Evolutionary conservation across 2,329 filamentous ascomycete genomes (phyloP).

Genomic region (Amesomyces nigricolor): DNA sequence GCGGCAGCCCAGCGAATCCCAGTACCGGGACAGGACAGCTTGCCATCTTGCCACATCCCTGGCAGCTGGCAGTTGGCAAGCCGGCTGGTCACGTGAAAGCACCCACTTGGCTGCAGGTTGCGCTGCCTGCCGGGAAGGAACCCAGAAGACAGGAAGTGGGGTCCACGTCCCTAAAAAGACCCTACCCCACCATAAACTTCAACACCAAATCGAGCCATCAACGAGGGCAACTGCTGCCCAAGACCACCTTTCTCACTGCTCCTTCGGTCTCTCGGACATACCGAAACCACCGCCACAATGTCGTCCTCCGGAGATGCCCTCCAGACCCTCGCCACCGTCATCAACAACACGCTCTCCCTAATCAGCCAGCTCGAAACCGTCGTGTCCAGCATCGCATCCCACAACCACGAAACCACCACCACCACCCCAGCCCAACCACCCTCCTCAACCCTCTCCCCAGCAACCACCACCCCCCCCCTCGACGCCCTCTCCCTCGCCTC

Average conservation of each 20-base stretch:
- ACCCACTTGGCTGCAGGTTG: not conserved
- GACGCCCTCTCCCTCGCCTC: slow-evolving; percentile 63
- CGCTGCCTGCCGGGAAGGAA: no score
- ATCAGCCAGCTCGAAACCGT: slow-evolving; percentile 32
- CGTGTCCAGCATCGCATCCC: slow-evolving; percentile 37
- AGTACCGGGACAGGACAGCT: slow-evolving; percentile 22
- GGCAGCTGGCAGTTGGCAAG: slow-evolving; percentile 12
- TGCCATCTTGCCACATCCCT: slow-evolving; percentile 19
- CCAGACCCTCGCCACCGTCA: slow-evolving; percentile 23
- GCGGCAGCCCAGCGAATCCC: not conserved
- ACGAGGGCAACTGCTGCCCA: not conserved
- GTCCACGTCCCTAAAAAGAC: not conserved
- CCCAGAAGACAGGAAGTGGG: no score
- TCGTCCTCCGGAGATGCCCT: slow-evolving; percentile 18
- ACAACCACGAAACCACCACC: slow-evolving; percentile 17
- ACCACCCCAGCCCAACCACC: slow-evolving; percentile 17
- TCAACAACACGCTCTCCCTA: slow-evolving; percentile 24
- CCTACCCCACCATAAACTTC: not conserved
- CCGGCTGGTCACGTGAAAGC: slow-evolving; percentile 8
- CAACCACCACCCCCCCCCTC: slow-evolving; percentile 27
- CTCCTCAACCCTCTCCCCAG: not conserved
- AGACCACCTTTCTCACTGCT: no score
- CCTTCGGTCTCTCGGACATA: not conserved
- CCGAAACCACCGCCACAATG: slow-evolving; percentile 8
- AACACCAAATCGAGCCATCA: not conserved